A percentile compares a stretch with the other conserved stretches of the same genome.
Conservation (phyloP, 495 filamentous ascomycete genomes). For the Lichina pygmaea region DNA sequence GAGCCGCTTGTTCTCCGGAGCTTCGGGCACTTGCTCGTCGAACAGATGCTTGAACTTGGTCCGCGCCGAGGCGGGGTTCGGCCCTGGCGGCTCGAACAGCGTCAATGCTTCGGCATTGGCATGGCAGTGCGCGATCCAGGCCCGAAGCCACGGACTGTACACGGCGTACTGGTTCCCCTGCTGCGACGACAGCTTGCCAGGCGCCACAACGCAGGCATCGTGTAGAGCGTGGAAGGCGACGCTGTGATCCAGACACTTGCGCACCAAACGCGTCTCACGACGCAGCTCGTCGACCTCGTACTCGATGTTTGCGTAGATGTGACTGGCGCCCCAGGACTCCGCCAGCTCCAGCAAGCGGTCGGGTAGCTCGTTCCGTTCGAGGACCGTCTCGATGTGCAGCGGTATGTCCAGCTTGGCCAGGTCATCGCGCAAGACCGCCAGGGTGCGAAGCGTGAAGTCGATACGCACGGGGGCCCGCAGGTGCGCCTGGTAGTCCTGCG, state of each 20-base stretch:
- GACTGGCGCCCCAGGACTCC: constrained; percentile 46
- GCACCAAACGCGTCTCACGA: constrained; percentile 41
- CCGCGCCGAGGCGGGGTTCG: constrained; percentile 30
- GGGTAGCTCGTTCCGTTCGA: constrained; percentile 34
- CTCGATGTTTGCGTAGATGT: constrained; percentile 44
- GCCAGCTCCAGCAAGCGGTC: constrained; percentile 39
- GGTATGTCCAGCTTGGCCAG: constrained; percentile 51
- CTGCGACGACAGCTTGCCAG: constrained; percentile 33
- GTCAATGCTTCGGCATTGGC: constrained; percentile 36
- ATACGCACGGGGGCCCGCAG: constrained; percentile 42
- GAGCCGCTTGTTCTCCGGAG: constrained; percentile 37
- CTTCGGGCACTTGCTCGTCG: constrained; percentile 28
- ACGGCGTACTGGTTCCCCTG: constrained; percentile 59
- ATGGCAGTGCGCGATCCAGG: constrained; percentile 50
- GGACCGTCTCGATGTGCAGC: constrained; percentile 44
- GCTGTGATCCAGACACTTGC: constrained; percentile 26
- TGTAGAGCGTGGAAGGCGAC: constrained; percentile 38
- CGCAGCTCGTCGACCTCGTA: constrained; percentile 59
- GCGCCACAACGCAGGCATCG: constrained; percentile 61
- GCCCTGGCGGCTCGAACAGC: constrained; percentile 25
- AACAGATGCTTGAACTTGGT: constrained; percentile 32
- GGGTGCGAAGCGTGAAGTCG: constrained; percentile 49
- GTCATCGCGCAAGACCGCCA: constrained; percentile 37
- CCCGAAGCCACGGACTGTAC: constrained; percentile 55
- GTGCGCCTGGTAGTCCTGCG: constrained; percentile 70